A percentile compares a stretch with the other conserved stretches of the same genome.
Evolutionary conservation across 2,329 filamentous ascomycete genomes (phyloP).

Genomic region (Aspergillus ochraceus): DNA sequence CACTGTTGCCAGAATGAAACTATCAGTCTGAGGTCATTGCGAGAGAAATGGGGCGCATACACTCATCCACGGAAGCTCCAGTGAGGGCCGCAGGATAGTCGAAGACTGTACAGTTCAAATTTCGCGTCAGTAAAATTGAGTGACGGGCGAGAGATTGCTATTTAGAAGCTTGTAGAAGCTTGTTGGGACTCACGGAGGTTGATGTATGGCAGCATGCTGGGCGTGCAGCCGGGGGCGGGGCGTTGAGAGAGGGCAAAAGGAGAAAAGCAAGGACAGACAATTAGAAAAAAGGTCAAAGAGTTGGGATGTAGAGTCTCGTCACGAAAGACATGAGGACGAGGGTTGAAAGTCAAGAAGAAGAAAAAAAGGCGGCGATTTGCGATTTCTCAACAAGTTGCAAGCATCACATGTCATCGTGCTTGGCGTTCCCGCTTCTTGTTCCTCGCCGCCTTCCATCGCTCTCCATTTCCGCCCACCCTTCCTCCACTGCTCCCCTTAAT

Average conservation of each 20-base stretch:
- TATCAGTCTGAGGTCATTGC: not conserved
- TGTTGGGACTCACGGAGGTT: constrained; percentile 51
- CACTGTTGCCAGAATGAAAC: constrained; percentile 54
- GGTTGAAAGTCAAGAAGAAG: not conserved
- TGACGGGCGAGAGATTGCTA: not conserved
- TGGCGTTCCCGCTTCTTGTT: constrained; percentile 3
- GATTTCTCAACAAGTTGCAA: not conserved
- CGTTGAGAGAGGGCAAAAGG: not conserved
- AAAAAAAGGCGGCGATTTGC: not conserved
- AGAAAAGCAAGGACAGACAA: constrained; percentile 8
- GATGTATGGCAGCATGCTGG: constrained; percentile 64
- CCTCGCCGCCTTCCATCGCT: not conserved
- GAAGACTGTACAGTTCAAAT: constrained; percentile 53
- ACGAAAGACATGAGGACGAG: constrained; percentile 5
- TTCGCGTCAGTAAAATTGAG: constrained; percentile 16
- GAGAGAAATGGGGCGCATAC: constrained; percentile 40
- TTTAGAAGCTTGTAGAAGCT: not conserved
- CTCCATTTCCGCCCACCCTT: not conserved
- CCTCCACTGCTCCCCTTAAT: not conserved
- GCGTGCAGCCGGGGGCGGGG: constrained; percentile 10
- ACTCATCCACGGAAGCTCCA: constrained; percentile 65
- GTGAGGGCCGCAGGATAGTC: constrained; percentile 56
- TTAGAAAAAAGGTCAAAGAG: not conserved
- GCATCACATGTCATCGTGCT: constrained; percentile 5
- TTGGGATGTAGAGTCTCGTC: not conserved